Evolutionary conservation across 495 filamentous ascomycete genomes (phyloP), one percentile per base, ranked within the genome.

Genomic region (Penicillium simplicissimum): DNA sequence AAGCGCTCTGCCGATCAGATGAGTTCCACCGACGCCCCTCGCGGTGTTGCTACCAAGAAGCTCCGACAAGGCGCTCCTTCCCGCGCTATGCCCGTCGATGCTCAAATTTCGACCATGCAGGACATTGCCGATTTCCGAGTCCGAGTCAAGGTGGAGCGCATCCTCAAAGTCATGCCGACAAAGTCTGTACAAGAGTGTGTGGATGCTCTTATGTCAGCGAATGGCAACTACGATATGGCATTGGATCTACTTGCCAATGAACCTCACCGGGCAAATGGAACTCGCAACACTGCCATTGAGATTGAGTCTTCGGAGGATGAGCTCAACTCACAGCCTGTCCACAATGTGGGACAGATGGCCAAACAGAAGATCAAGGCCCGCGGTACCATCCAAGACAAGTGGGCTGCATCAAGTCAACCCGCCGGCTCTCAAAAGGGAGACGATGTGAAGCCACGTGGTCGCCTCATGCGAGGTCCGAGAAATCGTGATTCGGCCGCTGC

Each of bases 341-440:
- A 64, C 49, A 52, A 70, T 9, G 28, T 58, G 9, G 52, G 51
- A 3, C 67, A 62, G 2, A 63, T 62, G 10, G 82, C 80, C n/a
- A 85, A 88, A 62, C 81, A 84, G 62, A 76, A 86, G 49, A 79
- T 90, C 64, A 88, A 87, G 65, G 79, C 80, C 23, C 81, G 84
- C 11, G 75, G 75, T 5, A 81, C 81, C 3, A 88, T 91, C 58
- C 81, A 83, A 47, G 81, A 88, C 52, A 87, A 86, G 64, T 90
- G 84, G 77, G 76, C 81, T 6, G 76, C 79, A 0, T 80, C 77
- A 33, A 81, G 82, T 13, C 19, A 68, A 14, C 67, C 64, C 40
- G 67, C 71, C 21, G 52, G 55, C 8, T 52, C 64, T 17, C 28
- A 58, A 38, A 59, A 36, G 5, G 54, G 62, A 25, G 66, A 75